Evolutionary conservation across 805 yeast species (phyloP), one percentile per base, ranked within the genome.

Genomic region (Schizosaccharomyces japonicus): DNA sequence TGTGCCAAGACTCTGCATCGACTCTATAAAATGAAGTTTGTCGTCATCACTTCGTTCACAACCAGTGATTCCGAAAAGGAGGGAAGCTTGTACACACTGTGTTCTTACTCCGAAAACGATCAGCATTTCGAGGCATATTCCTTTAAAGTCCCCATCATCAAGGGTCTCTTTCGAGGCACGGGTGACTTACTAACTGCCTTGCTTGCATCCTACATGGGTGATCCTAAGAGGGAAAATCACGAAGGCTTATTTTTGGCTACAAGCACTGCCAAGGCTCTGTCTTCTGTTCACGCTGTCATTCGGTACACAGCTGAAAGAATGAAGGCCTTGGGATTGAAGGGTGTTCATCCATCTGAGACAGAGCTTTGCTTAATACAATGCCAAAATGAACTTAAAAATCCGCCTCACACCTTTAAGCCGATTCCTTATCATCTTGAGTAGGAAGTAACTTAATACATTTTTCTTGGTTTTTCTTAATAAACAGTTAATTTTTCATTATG

Each of bases 91-190:
- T 33, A 8, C 32, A 30, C 13, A 7, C 45, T 36, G 48, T 44
- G 27, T 51, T 52, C 33, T 49, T n/a, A n/a, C n/a, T n/a, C n/a
- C n/a, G n/a, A n/a, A n/a, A n/a, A n/a, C n/a, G n/a, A n/a, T n/a
- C n/a, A n/a, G 29, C 33, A 33, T 48, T 28, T 47, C 5, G 23
- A 36, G 27, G 15, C 27, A 1, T 42, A 21, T n/a, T 27, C n/a
- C 25, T 19, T 42, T n/a, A 15, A 45, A 15, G 29, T 52, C 39
- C 78, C 80, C 1, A 65, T 68, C 31, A 71, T 82, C 39, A 73
- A 77, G 48, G 76, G 87, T 4, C 83, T 87, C 59, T 87, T 85
- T 62, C 82, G 95, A 0, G 96, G 96, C 1, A 94, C 90, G 0
- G 96, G 96, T 5, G 96, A 85, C 56, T 61, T 85, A 39, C 85